phyloP scores from a whole-genome alignment of 352 stramenopile genomes.

The Aphanomyces euteiches region DNA sequence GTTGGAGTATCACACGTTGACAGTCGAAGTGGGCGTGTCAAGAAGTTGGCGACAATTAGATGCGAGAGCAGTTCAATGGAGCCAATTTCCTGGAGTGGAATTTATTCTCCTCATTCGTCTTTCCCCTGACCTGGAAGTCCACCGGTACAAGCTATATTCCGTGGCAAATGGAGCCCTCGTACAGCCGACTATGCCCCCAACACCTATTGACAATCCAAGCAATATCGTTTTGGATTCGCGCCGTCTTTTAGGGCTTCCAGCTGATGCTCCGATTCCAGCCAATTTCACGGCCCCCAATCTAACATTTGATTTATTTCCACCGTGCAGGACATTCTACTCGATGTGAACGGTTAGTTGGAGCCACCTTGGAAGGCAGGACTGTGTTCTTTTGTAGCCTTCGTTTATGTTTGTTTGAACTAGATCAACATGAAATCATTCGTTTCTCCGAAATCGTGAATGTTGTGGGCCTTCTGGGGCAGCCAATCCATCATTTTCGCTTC shows the following conservation, averaged over 20 bases:
- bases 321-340: no score
- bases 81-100: slow-evolving; percentile 31
- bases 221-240: background rate
- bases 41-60: slow-evolving; percentile 30
- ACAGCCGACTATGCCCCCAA: background rate
- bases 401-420: background rate
- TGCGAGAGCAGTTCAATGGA: slow-evolving; percentile 31
- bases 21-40: slow-evolving; percentile 34
- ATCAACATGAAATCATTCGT: background rate
- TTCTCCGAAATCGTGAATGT: background rate
- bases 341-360: no score
- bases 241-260: background rate
- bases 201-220: background rate
- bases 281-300: background rate
- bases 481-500: no score
- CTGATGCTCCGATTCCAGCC: background rate
- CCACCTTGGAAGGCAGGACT: no score
- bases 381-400: background rate
- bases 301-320: background rate
- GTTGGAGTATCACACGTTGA: slow-evolving; percentile 34
- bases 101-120: slow-evolving; percentile 33
- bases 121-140: slow-evolving; percentile 9
- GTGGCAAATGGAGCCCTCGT: background rate
- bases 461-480: no score
- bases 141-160: slow-evolving; percentile 21